phyloP scores from a whole-genome alignment of 495 filamentous ascomycete species.

The Penicillium desertorum region DNA sequence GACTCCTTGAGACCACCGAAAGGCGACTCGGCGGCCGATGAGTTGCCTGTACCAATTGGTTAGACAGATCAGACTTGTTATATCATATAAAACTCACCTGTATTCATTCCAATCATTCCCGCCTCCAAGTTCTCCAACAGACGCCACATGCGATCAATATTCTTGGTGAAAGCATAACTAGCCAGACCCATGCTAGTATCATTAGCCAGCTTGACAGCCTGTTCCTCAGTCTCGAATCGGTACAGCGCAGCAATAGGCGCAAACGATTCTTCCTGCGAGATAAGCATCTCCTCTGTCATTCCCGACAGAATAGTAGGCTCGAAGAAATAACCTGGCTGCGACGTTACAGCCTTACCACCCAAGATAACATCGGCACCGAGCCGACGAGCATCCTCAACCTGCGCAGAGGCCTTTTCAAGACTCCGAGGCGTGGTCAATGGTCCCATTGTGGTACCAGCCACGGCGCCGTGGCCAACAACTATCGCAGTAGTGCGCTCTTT shows the following conservation, averaged over 20 bases:
- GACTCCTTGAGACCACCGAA: conserved; percentile 78
- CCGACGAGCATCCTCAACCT: conserved; percentile 62
- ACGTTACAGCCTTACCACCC: conserved; percentile 53
- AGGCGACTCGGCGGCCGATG: conserved; percentile 67
- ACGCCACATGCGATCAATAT: conserved; percentile 69
- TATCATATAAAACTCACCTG: conserved; percentile 41
- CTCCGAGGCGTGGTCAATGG: conserved; percentile 64
- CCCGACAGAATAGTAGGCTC: conserved; percentile 66
- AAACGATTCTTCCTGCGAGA: conserved; percentile 69
- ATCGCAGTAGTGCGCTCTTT: conserved; percentile 54
- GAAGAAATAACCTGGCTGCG: conserved; percentile 65
- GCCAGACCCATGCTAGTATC: conserved; percentile 69
- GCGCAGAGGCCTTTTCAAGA: conserved; percentile 60
- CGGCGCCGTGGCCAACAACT: conserved; percentile 64
- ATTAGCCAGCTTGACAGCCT: conserved; percentile 62
- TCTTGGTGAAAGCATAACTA: conserved; percentile 73
- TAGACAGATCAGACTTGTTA: neutral
- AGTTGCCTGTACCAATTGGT: conserved; percentile 44
- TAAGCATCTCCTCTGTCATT: conserved; percentile 62
- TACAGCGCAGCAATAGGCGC: conserved; percentile 67
- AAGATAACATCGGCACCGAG: conserved; percentile 59
- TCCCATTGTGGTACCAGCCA: conserved; percentile 61
- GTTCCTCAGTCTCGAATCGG: conserved; percentile 67
- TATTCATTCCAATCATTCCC: conserved; percentile 74
- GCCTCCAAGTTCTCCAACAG: conserved; percentile 72